Evolutionary conservation across 306 rosid genomes (phyloP).

Genomic region (Quercus robur): DNA sequence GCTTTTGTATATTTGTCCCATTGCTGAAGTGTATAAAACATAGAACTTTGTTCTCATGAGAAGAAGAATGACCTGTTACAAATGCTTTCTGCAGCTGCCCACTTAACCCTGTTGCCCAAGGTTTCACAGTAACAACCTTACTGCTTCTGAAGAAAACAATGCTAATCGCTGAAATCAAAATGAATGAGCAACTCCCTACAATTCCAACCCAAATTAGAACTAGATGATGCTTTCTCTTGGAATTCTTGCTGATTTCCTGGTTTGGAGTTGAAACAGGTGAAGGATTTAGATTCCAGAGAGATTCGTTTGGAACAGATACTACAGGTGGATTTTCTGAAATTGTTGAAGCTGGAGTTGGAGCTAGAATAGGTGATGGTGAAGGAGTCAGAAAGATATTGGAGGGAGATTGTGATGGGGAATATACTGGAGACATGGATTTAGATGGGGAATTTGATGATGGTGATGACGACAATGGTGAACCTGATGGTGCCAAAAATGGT

Average conservation of each 20-base stretch:
- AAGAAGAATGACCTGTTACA: constrained; percentile 57
- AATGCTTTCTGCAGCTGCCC: constrained; percentile 96
- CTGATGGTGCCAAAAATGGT: constrained; percentile 19
- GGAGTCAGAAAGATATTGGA: constrained; percentile 21
- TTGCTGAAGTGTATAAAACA: neutral
- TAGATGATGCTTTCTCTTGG: constrained; percentile 27
- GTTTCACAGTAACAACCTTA: constrained; percentile 74
- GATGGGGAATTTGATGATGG: constrained; percentile 40
- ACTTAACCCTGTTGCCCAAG: constrained; percentile 95
- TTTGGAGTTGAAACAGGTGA: constrained; percentile 43
- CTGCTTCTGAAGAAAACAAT: constrained; percentile 47
- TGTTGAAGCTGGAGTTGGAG: constrained; percentile 32
- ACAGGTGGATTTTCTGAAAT: constrained; percentile 33
- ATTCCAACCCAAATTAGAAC: constrained; percentile 44
- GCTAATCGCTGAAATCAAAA: constrained; percentile 38
- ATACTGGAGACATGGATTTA: constrained; percentile 14
- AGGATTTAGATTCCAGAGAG: constrained; percentile 27
- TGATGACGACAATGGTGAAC: constrained; percentile 38
- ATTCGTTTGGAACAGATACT: constrained; percentile 25
- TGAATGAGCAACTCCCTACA: constrained; percentile 45
- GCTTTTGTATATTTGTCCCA: neutral
- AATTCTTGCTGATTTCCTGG: constrained; percentile 15
- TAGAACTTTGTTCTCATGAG: neutral
- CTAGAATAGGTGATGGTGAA: constrained; percentile 35
- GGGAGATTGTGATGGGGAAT: constrained; percentile 24